Conservation (phyloP, 2,329 filamentous ascomycete genomes). For the Paraphaeosphaeria minitans region DNA sequence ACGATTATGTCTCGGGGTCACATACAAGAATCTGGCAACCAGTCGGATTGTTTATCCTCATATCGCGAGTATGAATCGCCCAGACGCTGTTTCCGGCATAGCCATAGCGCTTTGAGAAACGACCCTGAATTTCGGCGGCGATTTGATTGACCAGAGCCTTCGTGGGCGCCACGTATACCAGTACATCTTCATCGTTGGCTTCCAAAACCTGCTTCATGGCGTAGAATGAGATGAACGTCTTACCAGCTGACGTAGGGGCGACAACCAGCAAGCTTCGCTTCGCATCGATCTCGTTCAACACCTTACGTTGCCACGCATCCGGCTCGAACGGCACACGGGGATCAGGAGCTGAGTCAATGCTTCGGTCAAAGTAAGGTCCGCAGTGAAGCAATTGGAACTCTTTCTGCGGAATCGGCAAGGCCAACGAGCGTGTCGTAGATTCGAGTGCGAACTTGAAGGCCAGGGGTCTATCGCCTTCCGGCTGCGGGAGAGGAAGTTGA, state of each 20-base stretch:
- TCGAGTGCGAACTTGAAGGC: conserved; percentile 49
- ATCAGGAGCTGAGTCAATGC: conserved; percentile 71
- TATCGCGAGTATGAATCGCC: conserved; percentile 78
- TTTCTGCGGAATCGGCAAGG: conserved; percentile 49
- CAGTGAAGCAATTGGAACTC: conserved; percentile 72
- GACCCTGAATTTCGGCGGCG: conserved; percentile 75
- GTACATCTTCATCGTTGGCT: conserved; percentile 68
- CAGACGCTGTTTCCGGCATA: conserved; percentile 69
- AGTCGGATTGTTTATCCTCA: conserved; percentile 73
- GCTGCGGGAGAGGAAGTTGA: conserved; percentile 35
- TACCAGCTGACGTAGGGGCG: conserved; percentile 78
- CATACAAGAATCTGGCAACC: conserved; percentile 73
- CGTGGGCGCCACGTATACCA: conserved; percentile 81
- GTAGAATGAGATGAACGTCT: conserved; percentile 85
- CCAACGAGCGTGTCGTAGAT: conserved; percentile 30
- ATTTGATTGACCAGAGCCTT: conserved; percentile 86
- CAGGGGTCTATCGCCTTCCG: conserved; percentile 47
- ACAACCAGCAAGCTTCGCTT: conserved; percentile 75
- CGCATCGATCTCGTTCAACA: conserved; percentile 74
- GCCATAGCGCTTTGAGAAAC: conserved; percentile 70
- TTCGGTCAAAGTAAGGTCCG: conserved; percentile 76
- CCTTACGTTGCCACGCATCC: conserved; percentile 76
- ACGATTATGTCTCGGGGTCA: neutral
- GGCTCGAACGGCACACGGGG: conserved; percentile 73
- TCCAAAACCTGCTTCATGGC: conserved; percentile 78